A percentile compares a stretch with the other conserved stretches of the same genome.
Conservation (phyloP, 2,329 filamentous ascomycete species). For the Myriosclerotinia scirpicola region DNA sequence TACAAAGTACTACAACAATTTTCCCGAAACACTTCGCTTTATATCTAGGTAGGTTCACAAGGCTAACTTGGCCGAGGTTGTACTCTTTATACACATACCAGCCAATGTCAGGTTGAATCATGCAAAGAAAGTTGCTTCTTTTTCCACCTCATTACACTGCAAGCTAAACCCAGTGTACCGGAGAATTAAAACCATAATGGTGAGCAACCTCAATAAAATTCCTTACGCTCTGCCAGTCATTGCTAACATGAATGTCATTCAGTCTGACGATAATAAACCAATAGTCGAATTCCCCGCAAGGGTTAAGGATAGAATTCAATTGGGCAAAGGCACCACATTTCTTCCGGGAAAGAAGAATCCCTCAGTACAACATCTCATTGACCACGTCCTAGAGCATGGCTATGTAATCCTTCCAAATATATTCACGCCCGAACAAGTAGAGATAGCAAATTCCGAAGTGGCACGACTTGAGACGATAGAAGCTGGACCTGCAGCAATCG, state of each 20-base stretch:
- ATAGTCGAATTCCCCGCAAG: constrained; percentile 10
- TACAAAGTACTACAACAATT: background rate
- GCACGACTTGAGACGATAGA: constrained; percentile 36
- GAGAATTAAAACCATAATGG: constrained; percentile 12
- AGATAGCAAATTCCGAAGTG: constrained; percentile 42
- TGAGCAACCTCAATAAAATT: background rate
- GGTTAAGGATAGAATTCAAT: constrained; percentile 30
- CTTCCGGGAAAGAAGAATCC: constrained; percentile 36
- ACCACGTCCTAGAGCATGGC: constrained; percentile 41
- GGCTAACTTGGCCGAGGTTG: background rate
- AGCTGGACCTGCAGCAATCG: constrained; percentile 38
- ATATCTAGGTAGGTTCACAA: background rate
- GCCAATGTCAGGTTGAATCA: constrained; percentile 8
- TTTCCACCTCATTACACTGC: constrained; percentile 10
- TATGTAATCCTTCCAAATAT: constrained; percentile 44
- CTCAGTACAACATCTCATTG: constrained; percentile 37
- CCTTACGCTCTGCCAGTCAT: constrained; percentile 1
- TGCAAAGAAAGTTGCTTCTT: constrained; percentile 14
- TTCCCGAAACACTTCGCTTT: background rate
- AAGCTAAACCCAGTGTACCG: background rate
- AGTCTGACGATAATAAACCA: constrained; percentile 10
- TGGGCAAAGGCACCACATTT: constrained; percentile 38
- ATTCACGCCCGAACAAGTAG: constrained; percentile 40
- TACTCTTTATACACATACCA: constrained; percentile 15
- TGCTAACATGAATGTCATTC: constrained; percentile 16